Evolutionary conservation across 2,329 filamentous ascomycete genomes (phyloP), one percentile per base, ranked within the genome.

Genomic region (Diaporthe velutina): DNA sequence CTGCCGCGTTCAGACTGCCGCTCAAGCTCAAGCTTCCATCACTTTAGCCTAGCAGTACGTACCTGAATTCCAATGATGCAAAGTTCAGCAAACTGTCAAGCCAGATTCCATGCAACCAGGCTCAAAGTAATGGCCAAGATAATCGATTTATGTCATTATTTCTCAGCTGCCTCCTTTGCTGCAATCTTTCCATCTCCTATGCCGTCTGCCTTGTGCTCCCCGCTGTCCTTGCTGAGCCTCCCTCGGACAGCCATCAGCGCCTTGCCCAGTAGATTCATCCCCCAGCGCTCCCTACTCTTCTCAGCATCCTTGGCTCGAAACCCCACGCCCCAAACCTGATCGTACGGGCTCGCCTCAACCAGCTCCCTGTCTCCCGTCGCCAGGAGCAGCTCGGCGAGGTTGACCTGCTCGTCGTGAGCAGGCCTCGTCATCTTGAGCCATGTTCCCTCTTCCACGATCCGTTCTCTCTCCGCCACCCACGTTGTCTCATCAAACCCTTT

Each of bases 301-400:
- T 83, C 85, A 3, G 91, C 91, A 78, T 87, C 83, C 25, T 82
- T 83, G 10, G 86, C 88, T 3, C 79, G 83, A 78, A 90, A 93
- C 8, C 93, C 92, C 60, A 94, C 84, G 1, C 92, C 92, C 93
- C 92, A 94, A 71, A 93, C 88, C 7, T 85, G 79, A 83, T 94
- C 92, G 74, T 81, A 85, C 15, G 91, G 89, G 74, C 87, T 87
- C 42, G 90, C 90, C 83, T 93, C 92, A 2, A 93, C 90, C 30
- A 94, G 79, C 81, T 92, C 88, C 60, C 88, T 83, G 7, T 90
- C 87, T 0, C 89, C 90, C 1, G 93, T 94, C 10, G 80, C 85
- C 57, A 93, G 80, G 76, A 94, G 79, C 82, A 84, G 80, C 38
- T 81, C 82, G 66, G 81, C 84, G 77, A 93, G 80, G 22, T 83